Evolutionary conservation across 2,329 filamentous ascomycete genomes (phyloP), one percentile per base, ranked within the genome.

Genomic region (Xylariaceae sp.): DNA sequence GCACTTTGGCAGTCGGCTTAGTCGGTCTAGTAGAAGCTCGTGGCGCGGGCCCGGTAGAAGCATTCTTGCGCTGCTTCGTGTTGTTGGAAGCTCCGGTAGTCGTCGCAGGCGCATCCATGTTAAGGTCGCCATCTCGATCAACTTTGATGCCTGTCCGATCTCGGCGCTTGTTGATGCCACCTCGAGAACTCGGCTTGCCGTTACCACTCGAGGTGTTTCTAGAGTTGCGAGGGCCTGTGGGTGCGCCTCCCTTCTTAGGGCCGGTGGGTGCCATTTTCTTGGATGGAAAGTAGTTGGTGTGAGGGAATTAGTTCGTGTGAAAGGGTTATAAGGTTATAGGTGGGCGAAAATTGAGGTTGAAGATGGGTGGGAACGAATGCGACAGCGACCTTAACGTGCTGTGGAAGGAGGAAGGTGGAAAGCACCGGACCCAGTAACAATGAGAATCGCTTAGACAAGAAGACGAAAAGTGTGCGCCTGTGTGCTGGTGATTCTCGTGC

Each of bases 61-160:
- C 19, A 12, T 46, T 46, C n/a, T 53, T 51, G 33, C 44, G 9
- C 26, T 50, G 53, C 49, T 52, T 60, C 15, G 42, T 18, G 11
- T 26, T 26, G 15, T 51, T 50, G 22, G 40, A 47, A 34, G 57
- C 49, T 32, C 51, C 43, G 38, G 56, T 64, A 42, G 60, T 63
- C n/a, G 59, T 46, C 19, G 43, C 65, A 60, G 48, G 62, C 56
- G 60, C 62, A 48, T 73, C 73, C 78, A 81, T 81, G 24, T 77
- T 68, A n/a, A 81, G 66, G 52, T 81, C 78, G 24, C 78, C 78
- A 64, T 81, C 78, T 39, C 68, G 64, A 52, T 81, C 78, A 37
- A 68, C 57, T 46, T 65, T 69, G 3, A 55, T 52, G 3, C 56
- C 41, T 16, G 53, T 49, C 31, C 59, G 60, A 9, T 56, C 59